These are phyloP conservation scores for Torulaspora pretoriensis DNA, from an alignment of 1,139 yeast species.

Conservation along the genomic window DNA sequence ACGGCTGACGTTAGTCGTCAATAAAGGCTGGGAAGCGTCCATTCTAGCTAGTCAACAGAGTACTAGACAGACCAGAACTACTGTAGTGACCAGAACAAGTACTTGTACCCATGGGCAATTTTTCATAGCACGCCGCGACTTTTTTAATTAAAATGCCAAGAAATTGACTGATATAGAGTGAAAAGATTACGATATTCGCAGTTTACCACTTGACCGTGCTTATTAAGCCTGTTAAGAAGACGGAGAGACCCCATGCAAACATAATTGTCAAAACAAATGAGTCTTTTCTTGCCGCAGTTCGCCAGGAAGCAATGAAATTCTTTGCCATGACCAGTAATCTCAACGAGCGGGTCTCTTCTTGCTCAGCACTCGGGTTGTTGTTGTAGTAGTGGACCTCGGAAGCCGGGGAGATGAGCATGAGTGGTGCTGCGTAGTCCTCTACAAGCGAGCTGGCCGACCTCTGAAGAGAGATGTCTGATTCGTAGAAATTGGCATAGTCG, in stretches of 20 bases:
- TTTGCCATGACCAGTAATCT: constrained; percentile 9
- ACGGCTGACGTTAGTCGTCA: constrained; percentile 15
- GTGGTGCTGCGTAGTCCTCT: constrained; percentile 2
- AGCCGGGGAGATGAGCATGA: constrained; percentile 10
- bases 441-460: constrained; percentile 5
- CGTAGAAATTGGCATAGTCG: constrained; percentile 11
- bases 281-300: constrained; percentile 14
- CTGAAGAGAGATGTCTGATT: constrained; percentile 12
- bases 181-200: background rate
- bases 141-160: background rate
- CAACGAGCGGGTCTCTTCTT: constrained; percentile 7
- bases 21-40: constrained; percentile 24
- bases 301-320: constrained; percentile 18
- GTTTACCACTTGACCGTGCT: constrained; percentile 6
- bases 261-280: constrained; percentile 16
- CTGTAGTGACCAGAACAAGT: no score
- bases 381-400: constrained; percentile 10
- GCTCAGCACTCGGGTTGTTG: constrained; percentile 7
- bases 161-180: background rate
- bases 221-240: constrained; percentile 13
- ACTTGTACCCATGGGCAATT: background rate
- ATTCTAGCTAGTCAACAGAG: constrained; percentile 3
- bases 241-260: constrained; percentile 19
- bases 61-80: background rate
- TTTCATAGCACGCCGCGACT: background rate